phyloP scores from a whole-genome alignment of 2,329 filamentous ascomycete genomes.

The Pseudopyrenochaeta lycopersici region DNA sequence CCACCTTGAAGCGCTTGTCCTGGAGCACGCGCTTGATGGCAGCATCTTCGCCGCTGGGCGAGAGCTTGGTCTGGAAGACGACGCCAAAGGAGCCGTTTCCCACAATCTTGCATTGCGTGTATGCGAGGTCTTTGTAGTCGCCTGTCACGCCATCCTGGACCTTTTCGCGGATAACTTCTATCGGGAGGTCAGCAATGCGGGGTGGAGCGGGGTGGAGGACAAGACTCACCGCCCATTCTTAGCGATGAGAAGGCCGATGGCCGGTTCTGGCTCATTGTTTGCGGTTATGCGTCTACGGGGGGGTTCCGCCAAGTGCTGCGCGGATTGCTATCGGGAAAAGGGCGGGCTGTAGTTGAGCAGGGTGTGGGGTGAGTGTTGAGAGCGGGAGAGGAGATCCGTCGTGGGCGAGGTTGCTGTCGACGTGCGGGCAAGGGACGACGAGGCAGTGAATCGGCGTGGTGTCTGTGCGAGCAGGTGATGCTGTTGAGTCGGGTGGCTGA shows the following conservation, averaged over 20 bases:
- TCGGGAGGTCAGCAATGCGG: constrained; percentile 43
- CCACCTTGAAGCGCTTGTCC: constrained; percentile 99
- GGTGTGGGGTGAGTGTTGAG: constrained; percentile 52
- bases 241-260: constrained; percentile 86
- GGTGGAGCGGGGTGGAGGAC: background rate
- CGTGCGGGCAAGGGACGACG: constrained; percentile 11
- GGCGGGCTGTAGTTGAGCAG: constrained; percentile 56
- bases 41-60: constrained; percentile 96
- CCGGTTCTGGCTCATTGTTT: constrained; percentile 86
- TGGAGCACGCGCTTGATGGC: constrained; percentile 99
- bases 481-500: constrained; percentile 25
- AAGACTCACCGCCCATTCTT: constrained; percentile 93
- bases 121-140: constrained; percentile 95
- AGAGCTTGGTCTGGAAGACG: constrained; percentile 98
- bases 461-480: constrained; percentile 32
- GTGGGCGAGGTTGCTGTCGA: constrained; percentile 54
- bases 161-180: constrained; percentile 98
- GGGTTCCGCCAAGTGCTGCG: constrained; percentile 38
- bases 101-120: constrained; percentile 99
- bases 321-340: constrained; percentile 52
- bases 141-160: constrained; percentile 98
- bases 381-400: constrained; percentile 61
- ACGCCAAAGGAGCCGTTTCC: constrained; percentile 99
- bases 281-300: constrained; percentile 33
- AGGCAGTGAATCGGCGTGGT: background rate